Conservation (phyloP, 208 protist species). For the Acanthamoeba sp. region DNA sequence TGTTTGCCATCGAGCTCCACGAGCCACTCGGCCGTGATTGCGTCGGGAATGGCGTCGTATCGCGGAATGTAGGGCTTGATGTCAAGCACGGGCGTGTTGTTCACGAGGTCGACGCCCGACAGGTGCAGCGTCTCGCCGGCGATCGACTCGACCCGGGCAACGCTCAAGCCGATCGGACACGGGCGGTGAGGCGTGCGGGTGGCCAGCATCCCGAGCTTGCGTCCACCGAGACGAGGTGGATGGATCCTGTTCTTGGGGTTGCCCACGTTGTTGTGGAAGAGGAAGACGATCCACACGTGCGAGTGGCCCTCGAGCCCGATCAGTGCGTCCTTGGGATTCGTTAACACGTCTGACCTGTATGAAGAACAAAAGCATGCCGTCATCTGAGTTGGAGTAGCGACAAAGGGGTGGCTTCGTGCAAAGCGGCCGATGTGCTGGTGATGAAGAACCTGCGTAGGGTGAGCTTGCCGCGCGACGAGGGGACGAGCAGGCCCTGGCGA, state of each 20-base stretch:
- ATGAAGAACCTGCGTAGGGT: slow-evolving; percentile 23
- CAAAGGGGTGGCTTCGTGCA: neutral
- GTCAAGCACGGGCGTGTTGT: slow-evolving; percentile 86
- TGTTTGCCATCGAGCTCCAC: neutral
- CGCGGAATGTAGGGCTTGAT: slow-evolving; percentile 86
- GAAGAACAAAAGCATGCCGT: neutral
- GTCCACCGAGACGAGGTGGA: slow-evolving; percentile 82
- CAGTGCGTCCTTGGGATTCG: slow-evolving; percentile 81
- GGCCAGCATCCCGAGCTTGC: slow-evolving; percentile 86
- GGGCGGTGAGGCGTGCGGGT: slow-evolving; percentile 89
- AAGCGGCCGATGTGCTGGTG: too few species aligned
- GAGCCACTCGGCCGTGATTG: slow-evolving; percentile 50
- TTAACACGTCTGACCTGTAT: slow-evolving; percentile 21
- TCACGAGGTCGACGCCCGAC: slow-evolving; percentile 80
- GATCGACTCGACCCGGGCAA: slow-evolving; percentile 72
- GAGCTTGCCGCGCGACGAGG: slow-evolving; percentile 75
- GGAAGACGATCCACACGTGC: slow-evolving; percentile 89
- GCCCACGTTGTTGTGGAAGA: slow-evolving; percentile 87
- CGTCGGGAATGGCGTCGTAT: slow-evolving; percentile 75
- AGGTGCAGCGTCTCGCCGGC: slow-evolving; percentile 70
- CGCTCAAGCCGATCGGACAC: slow-evolving; percentile 82
- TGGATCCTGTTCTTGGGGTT: slow-evolving; percentile 75
- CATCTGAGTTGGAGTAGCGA: too few species aligned
- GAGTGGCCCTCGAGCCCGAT: slow-evolving; percentile 86
- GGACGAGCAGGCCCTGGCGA: slow-evolving; percentile 79